Base-by-base conservation (phyloP, 257 asterid genomes). In the Solanum paucissectum region DNA sequence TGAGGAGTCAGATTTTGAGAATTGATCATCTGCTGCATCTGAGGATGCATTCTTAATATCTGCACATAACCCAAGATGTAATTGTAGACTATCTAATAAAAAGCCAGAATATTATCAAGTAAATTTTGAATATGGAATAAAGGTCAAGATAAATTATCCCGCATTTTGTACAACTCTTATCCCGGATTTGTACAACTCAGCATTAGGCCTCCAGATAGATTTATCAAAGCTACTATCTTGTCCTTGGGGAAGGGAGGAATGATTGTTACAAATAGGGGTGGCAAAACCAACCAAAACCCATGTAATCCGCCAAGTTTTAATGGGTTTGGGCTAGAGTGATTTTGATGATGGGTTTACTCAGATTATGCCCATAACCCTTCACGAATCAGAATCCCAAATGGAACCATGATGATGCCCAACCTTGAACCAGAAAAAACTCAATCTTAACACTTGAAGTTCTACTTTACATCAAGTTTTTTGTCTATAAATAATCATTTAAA, bases 11-110 rank as follows among this genome's bases (percentile, higher is more conserved):
- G 72, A 64, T 64, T 64, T n/a, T 62, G 71, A 5, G 71, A 62
- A 62, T n/a, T 62, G 71, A 62, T 23, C 93, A 88, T 88, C 79
- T 94, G 97, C 69, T 60, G 71, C 32, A 95, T 90, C 88, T 93
- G 98, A 49, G 97, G 94, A 89, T 88, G 94, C 94, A 93, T 94
- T 91, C 98, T 92, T 72, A 90, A 88, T 40, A 95, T 91, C 99
- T 97, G 95, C 77, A 68, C 32, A 81, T 62, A 82, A 49, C 69
- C 85, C 69, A 49, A 49, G 64, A 44, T 44, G 38, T 79, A 79
- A 25, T 27, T 27, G 37, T 16, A 27, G 40, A 44, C n/a, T 13
- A 44, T 44, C 85, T 27, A 79, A 27, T 49, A 44, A 44, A 27
- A 79, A 27, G 36, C 13, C 64, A 79, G 38, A 42, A 79, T 44